phyloP scores from a whole-genome alignment of 2,329 filamentous ascomycete species.

The Trichoderma guizhouense region DNA sequence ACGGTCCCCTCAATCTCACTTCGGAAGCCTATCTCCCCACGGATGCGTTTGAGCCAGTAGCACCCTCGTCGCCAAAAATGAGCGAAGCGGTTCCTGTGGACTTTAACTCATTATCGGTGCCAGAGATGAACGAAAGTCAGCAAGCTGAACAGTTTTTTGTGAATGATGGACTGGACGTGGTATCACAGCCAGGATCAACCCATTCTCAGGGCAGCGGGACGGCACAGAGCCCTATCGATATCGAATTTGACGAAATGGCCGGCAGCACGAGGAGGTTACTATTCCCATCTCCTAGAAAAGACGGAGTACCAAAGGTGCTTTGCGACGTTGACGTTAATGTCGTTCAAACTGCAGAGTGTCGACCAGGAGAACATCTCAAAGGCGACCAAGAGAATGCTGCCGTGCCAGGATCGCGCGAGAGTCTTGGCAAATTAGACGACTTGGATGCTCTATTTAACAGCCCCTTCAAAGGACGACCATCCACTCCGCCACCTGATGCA shows the following conservation, averaged over 20 bases:
- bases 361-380: conserved; percentile 34
- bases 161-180: conserved; percentile 17
- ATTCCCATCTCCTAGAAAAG: conserved; percentile 72
- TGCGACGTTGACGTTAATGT: conserved; percentile 55
- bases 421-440: conserved; percentile 46
- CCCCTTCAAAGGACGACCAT: conserved; percentile 41
- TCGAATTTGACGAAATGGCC: conserved; percentile 44
- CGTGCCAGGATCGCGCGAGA: conserved; percentile 34
- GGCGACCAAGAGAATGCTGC: conserved; percentile 46
- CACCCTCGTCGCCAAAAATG: conserved; percentile 36
- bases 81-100: conserved; percentile 13
- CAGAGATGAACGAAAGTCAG: background rate
- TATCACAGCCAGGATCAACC: conserved; percentile 41
- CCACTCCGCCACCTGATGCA: conserved; percentile 49
- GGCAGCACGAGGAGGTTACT: conserved; percentile 65
- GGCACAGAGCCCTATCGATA: conserved; percentile 54
- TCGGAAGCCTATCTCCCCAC: conserved; percentile 55
- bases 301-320: conserved; percentile 59
- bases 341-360: conserved; percentile 42
- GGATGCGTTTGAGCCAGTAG: conserved; percentile 49
- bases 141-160: background rate
- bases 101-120: background rate
- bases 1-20: conserved; percentile 42
- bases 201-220: conserved; percentile 56
- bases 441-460: conserved; percentile 66